phyloP scores from a whole-genome alignment of 305 asterid species.

The Fraxinus paxiana region DNA sequence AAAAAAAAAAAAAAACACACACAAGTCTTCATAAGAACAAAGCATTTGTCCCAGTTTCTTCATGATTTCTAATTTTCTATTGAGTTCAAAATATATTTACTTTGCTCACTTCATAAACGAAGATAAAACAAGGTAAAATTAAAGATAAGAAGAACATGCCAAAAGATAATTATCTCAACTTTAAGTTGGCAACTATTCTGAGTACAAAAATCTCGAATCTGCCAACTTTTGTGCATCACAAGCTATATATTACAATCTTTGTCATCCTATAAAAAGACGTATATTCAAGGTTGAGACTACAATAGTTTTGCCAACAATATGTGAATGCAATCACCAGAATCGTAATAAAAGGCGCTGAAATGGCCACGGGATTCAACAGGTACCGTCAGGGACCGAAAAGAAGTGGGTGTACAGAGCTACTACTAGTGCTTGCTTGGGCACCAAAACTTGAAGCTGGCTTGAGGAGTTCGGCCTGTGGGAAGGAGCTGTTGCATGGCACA shows the following conservation, averaged over 20 bases:
- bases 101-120: background rate
- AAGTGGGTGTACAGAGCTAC: slow-evolving; percentile 52
- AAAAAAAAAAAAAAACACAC: background rate
- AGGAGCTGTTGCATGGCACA: slow-evolving; percentile 60
- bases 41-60: background rate
- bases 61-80: background rate
- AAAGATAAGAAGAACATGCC: background rate
- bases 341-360: slow-evolving; percentile 22
- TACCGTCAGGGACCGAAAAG: slow-evolving; percentile 36
- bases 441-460: slow-evolving; percentile 43
- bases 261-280: slow-evolving; percentile 42
- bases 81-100: background rate
- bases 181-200: slow-evolving; percentile 13
- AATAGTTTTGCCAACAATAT: slow-evolving; percentile 25
- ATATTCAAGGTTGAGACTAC: slow-evolving; percentile 31
- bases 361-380: background rate
- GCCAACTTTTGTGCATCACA: slow-evolving; percentile 17
- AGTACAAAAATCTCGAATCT: slow-evolving; percentile 2
- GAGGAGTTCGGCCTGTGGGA: slow-evolving; percentile 79
- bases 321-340: slow-evolving; percentile 32
- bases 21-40: background rate
- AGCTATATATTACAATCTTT: slow-evolving; percentile 47
- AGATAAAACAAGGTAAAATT: background rate
- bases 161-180: background rate
- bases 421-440: slow-evolving; percentile 61